Conservation (phyloP, 306 rosid genomes). For the Pterocarpus santalinus region DNA sequence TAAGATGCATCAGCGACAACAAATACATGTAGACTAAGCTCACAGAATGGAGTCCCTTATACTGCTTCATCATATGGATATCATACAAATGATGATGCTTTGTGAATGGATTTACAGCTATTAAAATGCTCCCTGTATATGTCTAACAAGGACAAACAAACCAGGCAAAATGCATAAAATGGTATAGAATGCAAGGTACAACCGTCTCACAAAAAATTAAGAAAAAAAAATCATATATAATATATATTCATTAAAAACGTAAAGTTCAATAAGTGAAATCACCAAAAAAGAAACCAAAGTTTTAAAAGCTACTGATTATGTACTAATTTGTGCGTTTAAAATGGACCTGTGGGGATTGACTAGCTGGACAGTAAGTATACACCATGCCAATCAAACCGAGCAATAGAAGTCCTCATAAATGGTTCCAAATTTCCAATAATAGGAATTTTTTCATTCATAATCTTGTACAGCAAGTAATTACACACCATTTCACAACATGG, state of each 20-base stretch:
- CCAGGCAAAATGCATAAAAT: constrained; percentile 39
- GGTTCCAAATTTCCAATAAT: constrained; percentile 1
- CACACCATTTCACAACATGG: too few species aligned
- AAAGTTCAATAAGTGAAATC: constrained; percentile 9
- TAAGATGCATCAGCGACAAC: constrained; percentile 97
- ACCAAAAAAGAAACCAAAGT: constrained; percentile 8
- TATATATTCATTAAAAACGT: too few species aligned
- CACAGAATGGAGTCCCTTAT: constrained; percentile 96
- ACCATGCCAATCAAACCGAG: constrained; percentile 10
- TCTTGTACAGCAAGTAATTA: too few species aligned
- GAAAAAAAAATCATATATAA: not conserved
- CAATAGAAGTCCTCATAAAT: constrained; percentile 6
- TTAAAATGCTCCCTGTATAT: constrained; percentile 95
- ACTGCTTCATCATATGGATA: constrained; percentile 94
- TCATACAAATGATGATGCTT: constrained; percentile 95
- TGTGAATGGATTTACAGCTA: constrained; percentile 96
- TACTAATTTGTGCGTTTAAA: constrained; percentile 21
- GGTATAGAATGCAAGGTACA: not conserved
- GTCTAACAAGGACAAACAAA: constrained; percentile 64
- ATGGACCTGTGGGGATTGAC: not conserved
- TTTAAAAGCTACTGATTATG: constrained; percentile 8
- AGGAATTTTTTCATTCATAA: not conserved
- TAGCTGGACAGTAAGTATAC: not conserved
- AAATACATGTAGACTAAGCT: constrained; percentile 96
- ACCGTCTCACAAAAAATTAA: too few species aligned